Conservation (phyloP, 1,139 yeast species). For the Yamadazyma trypodendri region DNA sequence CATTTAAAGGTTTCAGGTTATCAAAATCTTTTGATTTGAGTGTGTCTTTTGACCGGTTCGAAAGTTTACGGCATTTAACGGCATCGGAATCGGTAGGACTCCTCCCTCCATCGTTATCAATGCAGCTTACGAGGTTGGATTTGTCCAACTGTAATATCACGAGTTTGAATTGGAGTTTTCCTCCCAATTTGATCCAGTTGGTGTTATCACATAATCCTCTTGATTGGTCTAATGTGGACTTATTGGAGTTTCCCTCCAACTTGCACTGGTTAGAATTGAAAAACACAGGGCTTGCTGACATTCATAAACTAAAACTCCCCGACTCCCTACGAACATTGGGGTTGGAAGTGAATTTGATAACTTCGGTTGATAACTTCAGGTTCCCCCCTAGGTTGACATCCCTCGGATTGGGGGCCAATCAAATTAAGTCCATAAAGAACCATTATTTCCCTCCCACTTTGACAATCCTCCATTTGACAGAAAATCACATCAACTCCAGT, state of each 20-base stretch:
- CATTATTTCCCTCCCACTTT: conserved; percentile 19
- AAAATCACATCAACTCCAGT: conserved; percentile 17
- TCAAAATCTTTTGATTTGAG: background rate
- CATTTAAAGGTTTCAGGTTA: background rate
- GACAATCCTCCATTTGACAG: conserved; percentile 23
- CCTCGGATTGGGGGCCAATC: conserved; percentile 25
- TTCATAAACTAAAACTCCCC: conserved; percentile 18
- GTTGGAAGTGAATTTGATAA: conserved; percentile 24
- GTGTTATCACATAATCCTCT: conserved; percentile 25
- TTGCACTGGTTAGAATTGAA: conserved; percentile 18
- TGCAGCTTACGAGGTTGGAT: conserved; percentile 3
- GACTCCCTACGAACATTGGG: conserved; percentile 18
- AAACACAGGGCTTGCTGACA: conserved; percentile 20
- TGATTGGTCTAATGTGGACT: conserved; percentile 17
- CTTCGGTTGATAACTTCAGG: conserved; percentile 17
- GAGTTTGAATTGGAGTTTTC: background rate
- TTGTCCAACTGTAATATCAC: background rate
- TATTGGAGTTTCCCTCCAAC: conserved; percentile 15
- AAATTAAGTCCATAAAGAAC: conserved; percentile 12
- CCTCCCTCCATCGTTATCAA: background rate
- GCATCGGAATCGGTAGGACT: background rate
- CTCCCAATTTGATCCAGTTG: conserved; percentile 13
- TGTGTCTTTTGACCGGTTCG: background rate
- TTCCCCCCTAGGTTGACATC: conserved; percentile 20
- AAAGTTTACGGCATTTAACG: background rate